A percentile compares a stretch with the other conserved stretches of the same genome.
Conservation (phyloP, 148 eudicot genomes). For the Amaranthus palmeri region DNA sequence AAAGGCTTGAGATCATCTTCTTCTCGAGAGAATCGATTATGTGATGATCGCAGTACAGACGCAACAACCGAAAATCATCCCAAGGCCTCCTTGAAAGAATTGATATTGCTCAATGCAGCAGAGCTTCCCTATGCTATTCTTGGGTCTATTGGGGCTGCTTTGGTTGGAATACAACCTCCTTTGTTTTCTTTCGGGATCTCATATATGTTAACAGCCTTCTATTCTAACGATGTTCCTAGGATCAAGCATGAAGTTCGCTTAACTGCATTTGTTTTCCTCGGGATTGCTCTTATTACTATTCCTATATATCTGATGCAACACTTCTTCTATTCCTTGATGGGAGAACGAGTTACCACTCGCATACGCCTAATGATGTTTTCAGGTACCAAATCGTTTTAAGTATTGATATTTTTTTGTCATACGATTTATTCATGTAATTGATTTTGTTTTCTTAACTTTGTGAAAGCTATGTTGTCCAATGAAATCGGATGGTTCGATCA, state of each 20-base stretch:
- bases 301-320: conserved; percentile 59
- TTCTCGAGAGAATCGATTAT: conserved; percentile 16
- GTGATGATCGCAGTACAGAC: background rate
- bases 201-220: conserved; percentile 53
- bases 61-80: background rate
- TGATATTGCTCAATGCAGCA: conserved; percentile 44
- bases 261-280: conserved; percentile 46
- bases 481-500: conserved; percentile 73
- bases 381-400: conserved; percentile 35
- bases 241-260: conserved; percentile 41
- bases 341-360: conserved; percentile 63
- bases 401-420: background rate
- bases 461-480: conserved; percentile 50
- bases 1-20: conserved; percentile 17
- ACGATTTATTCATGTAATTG: background rate
- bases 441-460: background rate
- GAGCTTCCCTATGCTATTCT: conserved; percentile 59
- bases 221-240: conserved; percentile 39
- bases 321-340: conserved; percentile 60
- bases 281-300: conserved; percentile 38
- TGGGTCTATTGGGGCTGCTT: conserved; percentile 55
- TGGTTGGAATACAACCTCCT: conserved; percentile 61
- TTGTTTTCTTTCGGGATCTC: conserved; percentile 65
- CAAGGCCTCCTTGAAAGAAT: conserved; percentile 45
- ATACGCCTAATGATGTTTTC: conserved; percentile 63